These are phyloP conservation scores for Fistulifera pelliculosa DNA, from an alignment of 108 stramenopile genomes.

Conservation along the genomic window DNA sequence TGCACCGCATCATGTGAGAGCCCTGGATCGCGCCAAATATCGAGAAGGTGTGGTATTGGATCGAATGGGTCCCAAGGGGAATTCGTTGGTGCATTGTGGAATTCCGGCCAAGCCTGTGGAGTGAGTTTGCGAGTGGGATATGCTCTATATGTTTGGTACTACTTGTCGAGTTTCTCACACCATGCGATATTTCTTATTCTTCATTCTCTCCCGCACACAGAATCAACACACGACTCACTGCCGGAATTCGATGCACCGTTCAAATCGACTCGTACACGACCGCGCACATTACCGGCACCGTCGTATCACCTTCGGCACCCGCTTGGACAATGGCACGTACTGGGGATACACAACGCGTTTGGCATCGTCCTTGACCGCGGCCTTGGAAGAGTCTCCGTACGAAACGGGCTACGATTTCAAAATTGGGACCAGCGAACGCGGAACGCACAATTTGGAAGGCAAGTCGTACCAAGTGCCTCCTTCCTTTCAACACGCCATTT, in stretches of 20 bases:
- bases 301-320: conserved; percentile 80
- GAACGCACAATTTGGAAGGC: conserved; percentile 75
- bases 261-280: conserved; percentile 61
- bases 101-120: conserved; percentile 64
- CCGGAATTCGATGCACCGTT: conserved; percentile 89
- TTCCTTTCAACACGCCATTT: conserved; percentile 65
- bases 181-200: background rate
- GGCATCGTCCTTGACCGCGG: conserved; percentile 74
- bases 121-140: conserved; percentile 38
- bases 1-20: conserved; percentile 95
- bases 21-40: conserved; percentile 69
- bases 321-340: conserved; percentile 87
- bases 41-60: conserved; percentile 91
- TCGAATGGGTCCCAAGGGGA: conserved; percentile 21
- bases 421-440: conserved; percentile 92
- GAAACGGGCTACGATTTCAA: conserved; percentile 89
- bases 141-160: no score
- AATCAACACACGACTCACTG: conserved; percentile 58
- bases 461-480: conserved; percentile 46
- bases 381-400: conserved; percentile 84
- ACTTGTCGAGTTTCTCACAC: background rate
- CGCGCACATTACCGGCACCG: conserved; percentile 46
- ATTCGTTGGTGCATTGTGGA: conserved; percentile 73
- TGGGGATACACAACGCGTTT: conserved; percentile 93
- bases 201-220: conserved; percentile 12